Conservation (phyloP, 2,329 filamentous ascomycete genomes). For the Botrytis deweyae region DNA sequence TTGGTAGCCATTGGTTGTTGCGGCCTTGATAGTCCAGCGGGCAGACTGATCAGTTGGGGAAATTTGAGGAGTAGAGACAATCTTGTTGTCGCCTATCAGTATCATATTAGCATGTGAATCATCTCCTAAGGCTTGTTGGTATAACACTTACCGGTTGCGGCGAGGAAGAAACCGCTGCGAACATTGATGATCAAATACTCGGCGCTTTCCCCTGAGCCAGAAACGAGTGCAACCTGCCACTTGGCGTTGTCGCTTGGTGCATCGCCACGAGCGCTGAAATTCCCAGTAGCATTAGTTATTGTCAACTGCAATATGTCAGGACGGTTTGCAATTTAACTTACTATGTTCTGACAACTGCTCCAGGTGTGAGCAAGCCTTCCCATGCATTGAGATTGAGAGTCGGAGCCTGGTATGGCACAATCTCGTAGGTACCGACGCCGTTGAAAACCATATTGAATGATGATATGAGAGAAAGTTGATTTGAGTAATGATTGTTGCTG, state of each 20-base stretch:
- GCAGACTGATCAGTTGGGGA: neutral
- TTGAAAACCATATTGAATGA: conserved; percentile 6
- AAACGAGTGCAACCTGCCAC: conserved; percentile 2
- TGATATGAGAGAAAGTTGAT: neutral
- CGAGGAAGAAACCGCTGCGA: conserved; percentile 6
- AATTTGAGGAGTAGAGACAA: conserved; percentile 6
- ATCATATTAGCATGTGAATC: neutral
- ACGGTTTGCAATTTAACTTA: neutral
- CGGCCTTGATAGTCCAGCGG: neutral
- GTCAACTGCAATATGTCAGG: neutral
- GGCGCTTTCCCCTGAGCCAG: conserved; percentile 6
- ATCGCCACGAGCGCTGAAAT: neutral
- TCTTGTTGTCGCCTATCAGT: neutral
- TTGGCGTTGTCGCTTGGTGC: neutral
- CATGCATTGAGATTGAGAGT: conserved; percentile 5
- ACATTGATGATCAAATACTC: conserved; percentile 17
- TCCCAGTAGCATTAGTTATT: neutral
- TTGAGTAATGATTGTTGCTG: neutral
- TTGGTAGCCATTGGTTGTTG: neutral
- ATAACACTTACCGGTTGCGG: neutral
- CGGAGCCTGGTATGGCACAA: conserved; percentile 14
- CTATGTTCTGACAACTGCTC: conserved; percentile 10
- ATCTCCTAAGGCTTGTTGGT: neutral
- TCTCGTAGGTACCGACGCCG: conserved; percentile 6
- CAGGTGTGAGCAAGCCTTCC: neutral